Percentiles rank a stretch among this genome's conserved stretches.
Conservation (phyloP, 2,329 filamentous ascomycete species). For the Westerdykella aurantiaca region DNA sequence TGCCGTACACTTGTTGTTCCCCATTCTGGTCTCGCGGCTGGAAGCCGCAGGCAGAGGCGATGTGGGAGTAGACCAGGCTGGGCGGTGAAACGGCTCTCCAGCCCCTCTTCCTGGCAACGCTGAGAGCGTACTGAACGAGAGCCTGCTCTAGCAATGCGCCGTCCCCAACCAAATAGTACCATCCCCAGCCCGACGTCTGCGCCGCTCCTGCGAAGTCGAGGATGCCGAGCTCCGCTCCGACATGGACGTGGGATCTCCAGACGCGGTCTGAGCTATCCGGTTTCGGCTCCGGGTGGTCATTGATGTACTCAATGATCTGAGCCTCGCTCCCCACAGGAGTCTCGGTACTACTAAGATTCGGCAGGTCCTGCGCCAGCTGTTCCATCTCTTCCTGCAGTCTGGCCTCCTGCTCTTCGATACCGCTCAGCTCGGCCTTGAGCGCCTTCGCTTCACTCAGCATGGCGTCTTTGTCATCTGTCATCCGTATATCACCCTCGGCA, state of each 20-base stretch:
- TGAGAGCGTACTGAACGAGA: conserved; percentile 77
- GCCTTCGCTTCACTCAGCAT: conserved; percentile 59
- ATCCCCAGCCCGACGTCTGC: conserved; percentile 88
- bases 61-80: conserved; percentile 84
- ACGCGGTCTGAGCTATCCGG: conserved; percentile 39
- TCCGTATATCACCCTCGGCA: conserved; percentile 25
- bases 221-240: conserved; percentile 80
- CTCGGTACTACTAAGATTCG: conserved; percentile 73
- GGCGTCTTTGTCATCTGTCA: conserved; percentile 42
- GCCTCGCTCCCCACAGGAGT: conserved; percentile 68
- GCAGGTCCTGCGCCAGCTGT: conserved; percentile 67
- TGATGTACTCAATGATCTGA: conserved; percentile 69
- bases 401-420: conserved; percentile 59
- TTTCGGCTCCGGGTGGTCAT: conserved; percentile 53
- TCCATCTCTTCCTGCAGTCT: conserved; percentile 61
- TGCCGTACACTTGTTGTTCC: conserved; percentile 85
- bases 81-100: conserved; percentile 82
- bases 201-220: conserved; percentile 81
- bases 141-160: conserved; percentile 93
- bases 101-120: conserved; percentile 63
- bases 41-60: conserved; percentile 87
- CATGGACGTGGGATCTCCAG: conserved; percentile 74
- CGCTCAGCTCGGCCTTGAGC: conserved; percentile 58
- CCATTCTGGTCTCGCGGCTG: conserved; percentile 84
- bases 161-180: conserved; percentile 93